These are phyloP conservation scores for Colletotrichum godetiae DNA, from an alignment of 2,329 filamentous ascomycete species.

Conservation along the genomic window DNA sequence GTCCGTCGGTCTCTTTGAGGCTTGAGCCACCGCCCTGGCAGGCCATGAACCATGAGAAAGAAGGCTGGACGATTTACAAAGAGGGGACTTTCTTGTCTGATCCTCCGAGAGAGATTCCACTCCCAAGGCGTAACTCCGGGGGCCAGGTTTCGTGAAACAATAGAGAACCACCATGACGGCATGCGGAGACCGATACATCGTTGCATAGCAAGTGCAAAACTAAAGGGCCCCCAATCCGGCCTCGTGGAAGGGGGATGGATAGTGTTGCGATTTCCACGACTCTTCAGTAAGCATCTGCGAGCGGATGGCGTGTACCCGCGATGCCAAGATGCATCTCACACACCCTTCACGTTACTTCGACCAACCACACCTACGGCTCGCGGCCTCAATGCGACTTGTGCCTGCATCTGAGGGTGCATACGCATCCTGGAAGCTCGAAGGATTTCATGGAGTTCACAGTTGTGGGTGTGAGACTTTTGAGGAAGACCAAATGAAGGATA, in stretches of 20 bases:
- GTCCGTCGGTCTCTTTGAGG: not conserved
- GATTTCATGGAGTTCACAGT: not conserved
- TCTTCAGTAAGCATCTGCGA: constrained; percentile 7
- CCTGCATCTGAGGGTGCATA: constrained; percentile 27
- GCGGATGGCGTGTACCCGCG: constrained; percentile 1
- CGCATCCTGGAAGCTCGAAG: not conserved
- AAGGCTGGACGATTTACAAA: not conserved
- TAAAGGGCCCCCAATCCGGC: not conserved
- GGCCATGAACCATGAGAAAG: not conserved
- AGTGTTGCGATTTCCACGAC: not conserved
- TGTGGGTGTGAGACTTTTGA: not conserved
- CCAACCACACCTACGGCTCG: not conserved
- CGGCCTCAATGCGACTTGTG: constrained; percentile 18
- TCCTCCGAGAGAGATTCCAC: constrained; percentile 6
- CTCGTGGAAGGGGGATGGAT: not conserved
- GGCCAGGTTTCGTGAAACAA: not conserved
- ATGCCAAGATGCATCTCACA: constrained; percentile 24
- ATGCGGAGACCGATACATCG: constrained; percentile 1
- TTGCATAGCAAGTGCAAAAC: not conserved
- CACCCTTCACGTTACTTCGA: constrained; percentile 8
- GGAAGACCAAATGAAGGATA: not conserved
- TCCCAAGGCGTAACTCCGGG: not conserved
- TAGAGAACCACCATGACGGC: constrained; percentile 5
- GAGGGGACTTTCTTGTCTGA: not conserved
- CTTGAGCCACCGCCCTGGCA: not conserved